phyloP scores from a whole-genome alignment of 495 filamentous ascomycete genomes.

The Aspergillus asperescens region DNA sequence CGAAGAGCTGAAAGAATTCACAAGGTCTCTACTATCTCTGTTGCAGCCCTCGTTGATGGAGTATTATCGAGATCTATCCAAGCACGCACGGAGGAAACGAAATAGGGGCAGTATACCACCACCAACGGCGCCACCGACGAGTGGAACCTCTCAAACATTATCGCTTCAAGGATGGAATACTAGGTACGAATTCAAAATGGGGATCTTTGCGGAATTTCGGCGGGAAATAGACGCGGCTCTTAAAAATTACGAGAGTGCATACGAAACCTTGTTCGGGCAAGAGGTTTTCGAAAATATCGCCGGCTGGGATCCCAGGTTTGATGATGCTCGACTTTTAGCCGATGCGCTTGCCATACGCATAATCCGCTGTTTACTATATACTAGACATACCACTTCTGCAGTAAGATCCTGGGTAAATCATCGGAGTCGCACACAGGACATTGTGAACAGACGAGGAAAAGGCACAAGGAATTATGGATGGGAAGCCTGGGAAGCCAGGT shows the following conservation, averaged over 20 bases:
- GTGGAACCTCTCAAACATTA: conserved; percentile 73
- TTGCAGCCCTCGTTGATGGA: conserved; percentile 63
- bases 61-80: conserved; percentile 86
- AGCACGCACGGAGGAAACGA: conserved; percentile 80
- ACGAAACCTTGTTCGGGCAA: conserved; percentile 69
- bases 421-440: conserved; percentile 59
- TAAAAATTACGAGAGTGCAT: conserved; percentile 76
- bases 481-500: conserved; percentile 82
- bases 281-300: conserved; percentile 85
- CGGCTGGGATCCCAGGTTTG: conserved; percentile 80
- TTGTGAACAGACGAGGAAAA: conserved; percentile 75
- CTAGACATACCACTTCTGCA: conserved; percentile 65
- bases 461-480: conserved; percentile 79
- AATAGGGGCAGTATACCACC: conserved; percentile 67
- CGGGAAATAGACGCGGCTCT: conserved; percentile 83
- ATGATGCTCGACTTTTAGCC: conserved; percentile 74
- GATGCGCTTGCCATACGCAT: conserved; percentile 74
- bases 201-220: conserved; percentile 82
- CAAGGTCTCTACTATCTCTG: conserved; percentile 52
- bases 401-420: conserved; percentile 72
- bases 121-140: conserved; percentile 77
- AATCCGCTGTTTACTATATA: conserved; percentile 74
- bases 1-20: conserved; percentile 59
- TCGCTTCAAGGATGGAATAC: conserved; percentile 85
- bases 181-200: conserved; percentile 88